These are phyloP conservation scores for Rheum nobile DNA, from an alignment of 148 eudicot genomes.

Conservation along the genomic window DNA sequence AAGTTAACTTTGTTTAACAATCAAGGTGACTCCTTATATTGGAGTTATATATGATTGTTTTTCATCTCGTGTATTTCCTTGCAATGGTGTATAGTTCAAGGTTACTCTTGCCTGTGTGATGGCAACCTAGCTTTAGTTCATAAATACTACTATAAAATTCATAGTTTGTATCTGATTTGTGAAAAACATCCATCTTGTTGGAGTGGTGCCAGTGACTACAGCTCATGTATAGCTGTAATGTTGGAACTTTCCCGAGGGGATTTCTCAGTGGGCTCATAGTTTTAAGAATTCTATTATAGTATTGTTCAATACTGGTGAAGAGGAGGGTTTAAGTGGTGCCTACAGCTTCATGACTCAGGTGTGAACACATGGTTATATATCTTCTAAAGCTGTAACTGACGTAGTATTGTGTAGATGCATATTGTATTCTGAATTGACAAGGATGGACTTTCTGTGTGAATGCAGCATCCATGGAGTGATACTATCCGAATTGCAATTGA, in stretches of 20 bases:
- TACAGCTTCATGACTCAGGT: constrained; percentile 97
- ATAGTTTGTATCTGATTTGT: neutral
- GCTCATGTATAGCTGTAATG: constrained; percentile 95
- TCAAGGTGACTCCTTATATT: neutral
- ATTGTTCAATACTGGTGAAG: too few species aligned
- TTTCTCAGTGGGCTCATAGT: too few species aligned
- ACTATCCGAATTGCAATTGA: too few species aligned
- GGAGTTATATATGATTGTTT: neutral
- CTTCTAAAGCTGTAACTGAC: neutral
- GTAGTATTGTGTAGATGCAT: neutral
- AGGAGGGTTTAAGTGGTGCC: too few species aligned
- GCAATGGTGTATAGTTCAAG: neutral
- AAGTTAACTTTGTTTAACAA: neutral
- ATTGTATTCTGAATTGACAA: too few species aligned
- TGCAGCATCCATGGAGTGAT: too few species aligned
- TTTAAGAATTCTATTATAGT: too few species aligned
- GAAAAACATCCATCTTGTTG: constrained; percentile 22
- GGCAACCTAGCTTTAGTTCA: too few species aligned
- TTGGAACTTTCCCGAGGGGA: constrained; percentile 90
- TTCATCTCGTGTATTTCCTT: neutral
- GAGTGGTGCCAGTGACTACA: constrained; percentile 98
- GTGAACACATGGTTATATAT: neutral
- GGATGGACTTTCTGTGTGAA: too few species aligned
- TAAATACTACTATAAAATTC: neutral
- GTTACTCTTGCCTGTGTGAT: neutral